These are phyloP conservation scores for Termitomyces sp. DNA, from an alignment of 768 basidiomycete genomes.

Conservation along the genomic window DNA sequence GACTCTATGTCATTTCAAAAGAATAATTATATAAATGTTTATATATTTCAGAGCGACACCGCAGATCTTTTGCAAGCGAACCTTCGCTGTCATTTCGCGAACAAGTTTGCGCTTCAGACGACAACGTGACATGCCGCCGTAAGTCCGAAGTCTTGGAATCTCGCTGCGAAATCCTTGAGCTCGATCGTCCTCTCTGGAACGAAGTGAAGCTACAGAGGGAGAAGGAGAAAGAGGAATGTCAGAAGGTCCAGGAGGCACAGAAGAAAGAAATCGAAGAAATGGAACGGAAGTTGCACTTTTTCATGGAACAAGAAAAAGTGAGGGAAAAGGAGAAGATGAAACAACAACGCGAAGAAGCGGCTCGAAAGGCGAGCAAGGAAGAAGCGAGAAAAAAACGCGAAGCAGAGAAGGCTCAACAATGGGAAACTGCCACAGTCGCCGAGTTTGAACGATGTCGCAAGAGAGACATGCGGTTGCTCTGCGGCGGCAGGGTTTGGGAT, in stretches of 20 bases:
- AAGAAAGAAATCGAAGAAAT: slow-evolving; percentile 7
- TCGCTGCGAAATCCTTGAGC: slow-evolving; percentile 11
- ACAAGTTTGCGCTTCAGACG: slow-evolving; percentile 4
- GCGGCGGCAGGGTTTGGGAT: slow-evolving; percentile 1
- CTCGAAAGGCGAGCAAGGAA: no score
- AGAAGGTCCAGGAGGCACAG: background rate
- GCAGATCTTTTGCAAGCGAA: slow-evolving; percentile 9
- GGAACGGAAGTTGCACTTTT: slow-evolving; percentile 5
- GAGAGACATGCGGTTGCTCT: slow-evolving; percentile 1
- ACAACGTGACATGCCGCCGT: slow-evolving; percentile 1
- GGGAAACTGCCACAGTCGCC: slow-evolving; percentile 3
- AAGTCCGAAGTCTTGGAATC: slow-evolving; percentile 9
- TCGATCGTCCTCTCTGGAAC: slow-evolving; percentile 9
- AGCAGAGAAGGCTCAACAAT: background rate
- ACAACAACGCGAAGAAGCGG: slow-evolving; percentile 4
- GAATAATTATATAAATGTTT: slow-evolving; percentile 8
- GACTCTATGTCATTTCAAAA: slow-evolving; percentile 7
- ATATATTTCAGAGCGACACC: slow-evolving; percentile 6
- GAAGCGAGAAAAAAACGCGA: background rate
- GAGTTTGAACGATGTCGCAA: slow-evolving; percentile 8
- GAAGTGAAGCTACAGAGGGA: slow-evolving; percentile 3
- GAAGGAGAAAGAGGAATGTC: background rate
- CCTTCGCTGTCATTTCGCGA: slow-evolving; percentile 12
- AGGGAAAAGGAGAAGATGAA: background rate
- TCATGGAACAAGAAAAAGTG: slow-evolving; percentile 1